These are phyloP conservation scores for Graphilbum sp. DNA, from an alignment of 2,329 filamentous ascomycete genomes.

Conservation along the genomic window DNA sequence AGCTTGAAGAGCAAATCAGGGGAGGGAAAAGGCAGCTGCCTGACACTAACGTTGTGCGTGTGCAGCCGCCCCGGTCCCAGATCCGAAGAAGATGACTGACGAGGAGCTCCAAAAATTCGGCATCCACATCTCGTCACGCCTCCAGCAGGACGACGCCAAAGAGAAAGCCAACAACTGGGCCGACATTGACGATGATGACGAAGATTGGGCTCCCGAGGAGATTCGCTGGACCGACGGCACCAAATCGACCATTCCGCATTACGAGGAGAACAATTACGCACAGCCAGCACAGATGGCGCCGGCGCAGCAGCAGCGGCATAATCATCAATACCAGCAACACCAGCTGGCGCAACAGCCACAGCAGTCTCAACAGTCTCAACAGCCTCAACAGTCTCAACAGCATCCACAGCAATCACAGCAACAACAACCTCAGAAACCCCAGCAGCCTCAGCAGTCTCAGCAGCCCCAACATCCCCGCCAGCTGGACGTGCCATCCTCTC, in stretches of 20 bases:
- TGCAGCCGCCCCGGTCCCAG: conserved; percentile 44
- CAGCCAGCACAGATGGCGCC: neutral
- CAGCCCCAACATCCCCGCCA: conserved; percentile 7
- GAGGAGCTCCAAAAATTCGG: conserved; percentile 78
- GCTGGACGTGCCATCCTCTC: neutral
- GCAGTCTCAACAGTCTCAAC: neutral
- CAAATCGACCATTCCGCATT: conserved; percentile 56
- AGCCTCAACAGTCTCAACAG: neutral
- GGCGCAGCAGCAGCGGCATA: neutral
- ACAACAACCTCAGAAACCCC: conserved; percentile 3
- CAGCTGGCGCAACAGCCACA: conserved; percentile 7
- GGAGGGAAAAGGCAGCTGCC: neutral
- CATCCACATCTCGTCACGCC: conserved; percentile 66
- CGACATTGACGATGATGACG: conserved; percentile 77
- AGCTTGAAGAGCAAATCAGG: neutral
- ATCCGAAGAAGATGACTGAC: conserved; percentile 70
- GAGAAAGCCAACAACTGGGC: conserved; percentile 74
- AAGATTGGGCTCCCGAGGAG: conserved; percentile 71
- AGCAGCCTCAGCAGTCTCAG: conserved; percentile 11
- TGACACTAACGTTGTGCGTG: neutral
- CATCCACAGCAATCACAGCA: neutral
- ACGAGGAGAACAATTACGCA: conserved; percentile 27
- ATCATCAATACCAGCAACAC: neutral
- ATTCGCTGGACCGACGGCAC: conserved; percentile 84
- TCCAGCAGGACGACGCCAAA: conserved; percentile 53